phyloP scores from a whole-genome alignment of 2,329 filamentous ascomycete genomes.

The Colletotrichum aenigma region DNA sequence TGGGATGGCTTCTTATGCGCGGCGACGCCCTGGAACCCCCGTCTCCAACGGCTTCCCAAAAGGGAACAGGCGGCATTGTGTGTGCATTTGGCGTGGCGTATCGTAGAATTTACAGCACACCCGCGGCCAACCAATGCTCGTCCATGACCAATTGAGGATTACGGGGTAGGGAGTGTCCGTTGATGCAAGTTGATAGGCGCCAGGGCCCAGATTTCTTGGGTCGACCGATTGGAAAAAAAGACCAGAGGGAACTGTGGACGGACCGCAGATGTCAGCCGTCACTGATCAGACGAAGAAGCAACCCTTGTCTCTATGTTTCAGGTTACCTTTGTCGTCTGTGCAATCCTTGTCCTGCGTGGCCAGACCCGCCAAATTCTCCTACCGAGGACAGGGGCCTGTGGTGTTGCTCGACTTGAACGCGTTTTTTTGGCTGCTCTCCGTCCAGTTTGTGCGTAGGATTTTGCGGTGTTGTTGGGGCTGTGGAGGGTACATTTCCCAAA shows the following conservation, averaged over 20 bases:
- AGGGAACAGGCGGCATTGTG: not conserved
- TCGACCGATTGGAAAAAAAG: not conserved
- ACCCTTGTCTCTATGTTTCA: slow-evolving; percentile 19
- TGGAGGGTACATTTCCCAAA: not conserved
- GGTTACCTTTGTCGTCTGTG: slow-evolving; percentile 15
- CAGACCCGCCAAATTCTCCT: slow-evolving; percentile 16
- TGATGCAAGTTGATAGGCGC: slow-evolving; percentile 17
- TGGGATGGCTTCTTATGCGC: slow-evolving; percentile 15
- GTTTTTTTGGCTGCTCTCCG: not conserved
- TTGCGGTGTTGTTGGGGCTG: not conserved
- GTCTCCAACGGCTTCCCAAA: not conserved
- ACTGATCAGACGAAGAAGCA: slow-evolving; percentile 19
- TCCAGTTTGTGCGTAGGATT: not conserved
- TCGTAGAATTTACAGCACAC: slow-evolving; percentile 10
- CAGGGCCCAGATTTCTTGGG: not conserved
- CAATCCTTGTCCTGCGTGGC: slow-evolving; percentile 16
- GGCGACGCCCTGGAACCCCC: not conserved
- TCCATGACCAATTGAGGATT: not conserved
- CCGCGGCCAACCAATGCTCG: not conserved
- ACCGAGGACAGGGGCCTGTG: not conserved
- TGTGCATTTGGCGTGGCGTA: not conserved
- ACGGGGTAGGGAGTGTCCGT: slow-evolving; percentile 5
- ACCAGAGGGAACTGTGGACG: not conserved
- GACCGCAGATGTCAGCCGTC: slow-evolving; percentile 16
- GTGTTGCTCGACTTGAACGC: not conserved